phyloP scores from a whole-genome alignment of 768 basidiomycete genomes.

The Tulasnella sp. region DNA sequence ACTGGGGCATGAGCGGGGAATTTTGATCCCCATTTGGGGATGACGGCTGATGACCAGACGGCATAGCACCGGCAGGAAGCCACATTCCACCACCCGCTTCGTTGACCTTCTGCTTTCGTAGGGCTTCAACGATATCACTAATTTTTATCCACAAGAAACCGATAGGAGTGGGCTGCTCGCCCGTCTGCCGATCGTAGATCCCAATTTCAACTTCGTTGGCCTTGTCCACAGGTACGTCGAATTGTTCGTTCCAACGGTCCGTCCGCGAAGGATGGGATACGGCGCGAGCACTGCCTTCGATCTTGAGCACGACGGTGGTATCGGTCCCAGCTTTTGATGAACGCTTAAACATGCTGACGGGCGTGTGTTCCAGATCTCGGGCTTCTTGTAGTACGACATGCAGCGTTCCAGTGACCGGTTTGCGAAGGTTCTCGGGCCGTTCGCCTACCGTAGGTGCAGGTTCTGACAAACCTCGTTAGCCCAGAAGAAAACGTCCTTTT shows the following conservation, averaged over 20 bases:
- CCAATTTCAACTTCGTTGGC: conserved; percentile 97
- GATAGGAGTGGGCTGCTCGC: conserved; percentile 67
- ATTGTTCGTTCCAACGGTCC: conserved; percentile 96
- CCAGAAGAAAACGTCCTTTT: too few species aligned
- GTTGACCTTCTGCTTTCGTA: conserved; percentile 82
- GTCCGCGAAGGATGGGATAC: conserved; percentile 86
- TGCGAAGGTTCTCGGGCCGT: conserved; percentile 88
- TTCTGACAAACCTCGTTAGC: conserved; percentile 20
- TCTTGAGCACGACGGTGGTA: conserved; percentile 86
- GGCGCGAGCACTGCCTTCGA: conserved; percentile 88
- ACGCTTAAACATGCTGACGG: conserved; percentile 46
- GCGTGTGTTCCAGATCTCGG: conserved; percentile 90
- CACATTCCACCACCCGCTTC: conserved; percentile 77
- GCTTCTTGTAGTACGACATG: conserved; percentile 80
- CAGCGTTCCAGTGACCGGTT: conserved; percentile 86
- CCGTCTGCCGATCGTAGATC: conserved; percentile 82
- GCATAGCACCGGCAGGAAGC: conserved; percentile 89
- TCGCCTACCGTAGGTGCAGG: conserved; percentile 55
- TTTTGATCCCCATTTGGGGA: conserved; percentile 36
- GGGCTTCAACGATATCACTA: conserved; percentile 84
- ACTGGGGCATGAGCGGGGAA: conserved; percentile 32
- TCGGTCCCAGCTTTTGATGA: conserved; percentile 71
- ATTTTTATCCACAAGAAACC: conserved; percentile 92
- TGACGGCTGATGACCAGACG: conserved; percentile 33
- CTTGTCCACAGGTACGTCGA: conserved; percentile 93